phyloP scores from a whole-genome alignment of 345 rosid species.

The Arabis alpina region DNA sequence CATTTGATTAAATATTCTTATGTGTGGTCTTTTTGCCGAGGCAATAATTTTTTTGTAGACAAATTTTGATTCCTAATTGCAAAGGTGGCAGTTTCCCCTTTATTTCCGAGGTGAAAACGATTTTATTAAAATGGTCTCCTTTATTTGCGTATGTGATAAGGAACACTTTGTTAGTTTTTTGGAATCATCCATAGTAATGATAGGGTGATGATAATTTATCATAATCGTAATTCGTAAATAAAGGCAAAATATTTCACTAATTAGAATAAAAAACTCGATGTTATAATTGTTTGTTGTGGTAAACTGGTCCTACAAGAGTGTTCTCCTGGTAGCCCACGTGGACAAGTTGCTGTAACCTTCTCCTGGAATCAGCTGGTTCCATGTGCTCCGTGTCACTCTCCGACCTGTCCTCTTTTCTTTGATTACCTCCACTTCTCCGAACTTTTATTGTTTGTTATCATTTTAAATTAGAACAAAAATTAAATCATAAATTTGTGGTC shows the following conservation, averaged over 20 bases:
- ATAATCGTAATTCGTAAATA: not conserved
- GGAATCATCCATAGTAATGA: slow-evolving; percentile 20
- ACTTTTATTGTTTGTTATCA: no score
- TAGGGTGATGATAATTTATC: not conserved
- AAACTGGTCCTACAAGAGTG: slow-evolving; percentile 17
- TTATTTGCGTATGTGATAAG: slow-evolving; percentile 29
- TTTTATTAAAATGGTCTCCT: not conserved
- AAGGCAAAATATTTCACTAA: not conserved
- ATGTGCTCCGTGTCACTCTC: slow-evolving; percentile 46
- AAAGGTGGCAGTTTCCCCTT: slow-evolving; percentile 10
- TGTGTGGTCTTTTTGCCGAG: not conserved
- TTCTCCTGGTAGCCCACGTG: slow-evolving; percentile 33
- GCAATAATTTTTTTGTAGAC: not conserved
- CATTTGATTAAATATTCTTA: not conserved
- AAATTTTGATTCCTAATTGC: slow-evolving; percentile 1
- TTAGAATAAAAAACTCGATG: not conserved
- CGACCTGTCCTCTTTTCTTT: slow-evolving; percentile 36
- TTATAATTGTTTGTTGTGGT: not conserved
- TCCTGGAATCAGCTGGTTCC: slow-evolving; percentile 43
- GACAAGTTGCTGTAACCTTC: slow-evolving; percentile 43
- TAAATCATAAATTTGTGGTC: no score
- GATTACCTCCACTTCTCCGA: slow-evolving; percentile 2
- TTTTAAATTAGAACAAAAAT: no score
- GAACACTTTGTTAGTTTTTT: slow-evolving; percentile 24
- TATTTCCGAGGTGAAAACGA: not conserved